Percentiles rank a stretch among this genome's conserved stretches.
These are phyloP conservation scores for Boechera stricta DNA, from an alignment of 345 rosid species.

Conservation along the genomic window DNA sequence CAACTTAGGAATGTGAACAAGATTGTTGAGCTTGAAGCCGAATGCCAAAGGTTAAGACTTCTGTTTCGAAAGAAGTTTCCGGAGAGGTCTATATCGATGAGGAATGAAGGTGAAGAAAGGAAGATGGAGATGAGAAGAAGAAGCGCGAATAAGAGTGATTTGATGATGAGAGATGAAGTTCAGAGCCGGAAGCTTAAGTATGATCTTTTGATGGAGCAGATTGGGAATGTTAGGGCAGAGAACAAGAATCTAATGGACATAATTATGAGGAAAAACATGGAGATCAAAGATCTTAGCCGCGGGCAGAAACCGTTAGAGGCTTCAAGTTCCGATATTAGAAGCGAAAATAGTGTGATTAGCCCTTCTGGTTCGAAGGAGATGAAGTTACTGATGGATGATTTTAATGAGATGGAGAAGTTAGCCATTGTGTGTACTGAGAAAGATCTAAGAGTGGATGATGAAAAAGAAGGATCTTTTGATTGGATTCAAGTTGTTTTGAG, in stretches of 20 bases:
- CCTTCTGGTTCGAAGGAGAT: conserved; percentile 73
- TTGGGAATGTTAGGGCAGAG: conserved; percentile 69
- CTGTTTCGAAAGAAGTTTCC: conserved; percentile 67
- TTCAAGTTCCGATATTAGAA: conserved; percentile 52
- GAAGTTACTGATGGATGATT: conserved; percentile 69
- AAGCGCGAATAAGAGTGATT: conserved; percentile 54
- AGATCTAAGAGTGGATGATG: conserved; percentile 46
- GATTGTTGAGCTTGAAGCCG: conserved; percentile 75
- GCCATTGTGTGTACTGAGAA: conserved; percentile 66
- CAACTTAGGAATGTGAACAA: conserved; percentile 67
- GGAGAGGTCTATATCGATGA: conserved; percentile 59
- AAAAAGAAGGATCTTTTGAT: conserved; percentile 58
- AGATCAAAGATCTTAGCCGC: conserved; percentile 56
- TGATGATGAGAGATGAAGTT: conserved; percentile 61
- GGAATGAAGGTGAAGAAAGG: conserved; percentile 54
- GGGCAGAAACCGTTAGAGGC: conserved; percentile 54
- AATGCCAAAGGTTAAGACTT: conserved; percentile 74
- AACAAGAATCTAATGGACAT: conserved; percentile 74
- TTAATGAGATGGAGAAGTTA: conserved; percentile 81
- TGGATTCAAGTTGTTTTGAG: conserved; percentile 94
- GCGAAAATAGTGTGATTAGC: conserved; percentile 54
- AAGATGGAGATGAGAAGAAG: conserved; percentile 51
- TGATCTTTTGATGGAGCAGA: conserved; percentile 58
- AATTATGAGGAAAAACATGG: conserved; percentile 59
- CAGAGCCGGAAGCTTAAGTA: conserved; percentile 49